phyloP scores from a whole-genome alignment of 352 stramenopile species.

The Pythium scleroteichum region DNA sequence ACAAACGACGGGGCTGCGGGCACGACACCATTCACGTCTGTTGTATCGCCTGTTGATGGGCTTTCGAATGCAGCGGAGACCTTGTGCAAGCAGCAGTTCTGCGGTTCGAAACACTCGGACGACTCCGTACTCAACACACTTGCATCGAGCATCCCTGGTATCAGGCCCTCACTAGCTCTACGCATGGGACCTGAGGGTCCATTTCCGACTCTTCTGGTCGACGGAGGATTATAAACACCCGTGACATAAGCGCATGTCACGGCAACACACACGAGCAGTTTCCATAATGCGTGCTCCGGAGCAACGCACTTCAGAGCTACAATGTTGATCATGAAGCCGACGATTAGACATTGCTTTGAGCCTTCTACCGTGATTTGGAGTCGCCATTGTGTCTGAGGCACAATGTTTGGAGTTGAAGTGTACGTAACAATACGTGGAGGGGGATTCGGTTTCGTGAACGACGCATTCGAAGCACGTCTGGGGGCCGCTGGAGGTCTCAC shows the following conservation, averaged over 20 bases:
- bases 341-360: constrained; percentile 71
- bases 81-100: constrained; percentile 59
- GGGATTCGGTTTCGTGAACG: constrained; percentile 6
- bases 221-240: constrained; percentile 54
- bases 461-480: constrained; percentile 10
- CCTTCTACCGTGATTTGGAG: constrained; percentile 61
- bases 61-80: neutral
- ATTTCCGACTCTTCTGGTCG: constrained; percentile 2
- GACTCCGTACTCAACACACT: constrained; percentile 33
- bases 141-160: constrained; percentile 16
- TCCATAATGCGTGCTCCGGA: constrained; percentile 67
- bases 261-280: constrained; percentile 55
- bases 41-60: constrained; percentile 1
- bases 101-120: constrained; percentile 40
- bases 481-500: neutral
- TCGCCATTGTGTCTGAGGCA: constrained; percentile 35
- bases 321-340: constrained; percentile 79
- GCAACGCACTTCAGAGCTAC: constrained; percentile 63
- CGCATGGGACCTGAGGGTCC: constrained; percentile 1
- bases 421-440: constrained; percentile 27
- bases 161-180: constrained; percentile 10
- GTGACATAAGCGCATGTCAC: constrained; percentile 50
- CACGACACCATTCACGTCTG: neutral
- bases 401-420: constrained; percentile 1
- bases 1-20: constrained; percentile 4